Conservation (phyloP, 202 grass and related monocot species). For the Panicum hallii region DNA sequence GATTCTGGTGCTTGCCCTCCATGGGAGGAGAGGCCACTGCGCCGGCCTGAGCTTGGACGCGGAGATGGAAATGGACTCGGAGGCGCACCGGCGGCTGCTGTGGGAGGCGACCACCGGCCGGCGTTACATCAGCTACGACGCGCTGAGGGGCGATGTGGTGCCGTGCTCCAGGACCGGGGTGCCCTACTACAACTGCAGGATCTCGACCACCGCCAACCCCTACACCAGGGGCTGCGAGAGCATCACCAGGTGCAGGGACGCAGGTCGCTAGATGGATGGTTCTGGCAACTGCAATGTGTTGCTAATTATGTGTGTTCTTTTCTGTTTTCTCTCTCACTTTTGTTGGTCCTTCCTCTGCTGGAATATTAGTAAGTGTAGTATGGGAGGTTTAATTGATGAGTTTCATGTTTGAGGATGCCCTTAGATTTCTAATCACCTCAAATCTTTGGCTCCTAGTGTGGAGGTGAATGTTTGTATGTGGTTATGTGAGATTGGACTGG, state of each 20-base stretch:
- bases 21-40: conserved; percentile 27
- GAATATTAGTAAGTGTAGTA: conserved; percentile 44
- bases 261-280: conserved; percentile 34
- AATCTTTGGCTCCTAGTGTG: background rate
- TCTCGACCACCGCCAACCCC: conserved; percentile 67
- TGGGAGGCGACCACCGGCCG: conserved; percentile 47
- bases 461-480: background rate
- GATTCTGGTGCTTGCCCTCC: conserved; percentile 32
- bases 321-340: background rate
- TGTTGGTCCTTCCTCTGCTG: conserved; percentile 21
- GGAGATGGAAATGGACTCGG: conserved; percentile 64
- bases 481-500: background rate
- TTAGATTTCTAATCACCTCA: background rate
- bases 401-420: conserved; percentile 2
- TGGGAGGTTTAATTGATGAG: conserved; percentile 29
- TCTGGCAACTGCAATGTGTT: background rate
- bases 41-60: conserved; percentile 33
- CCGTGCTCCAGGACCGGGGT: conserved; percentile 78
- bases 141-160: conserved; percentile 81
- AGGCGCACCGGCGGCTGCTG: conserved; percentile 58
- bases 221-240: conserved; percentile 85
- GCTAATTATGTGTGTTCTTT: background rate
- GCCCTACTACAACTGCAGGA: conserved; percentile 95
- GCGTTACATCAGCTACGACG: conserved; percentile 91
- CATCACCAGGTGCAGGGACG: conserved; percentile 85